These are phyloP conservation scores for Sporothrix pseudoabietina DNA, from an alignment of 2,329 filamentous ascomycete genomes.

Conservation along the genomic window DNA sequence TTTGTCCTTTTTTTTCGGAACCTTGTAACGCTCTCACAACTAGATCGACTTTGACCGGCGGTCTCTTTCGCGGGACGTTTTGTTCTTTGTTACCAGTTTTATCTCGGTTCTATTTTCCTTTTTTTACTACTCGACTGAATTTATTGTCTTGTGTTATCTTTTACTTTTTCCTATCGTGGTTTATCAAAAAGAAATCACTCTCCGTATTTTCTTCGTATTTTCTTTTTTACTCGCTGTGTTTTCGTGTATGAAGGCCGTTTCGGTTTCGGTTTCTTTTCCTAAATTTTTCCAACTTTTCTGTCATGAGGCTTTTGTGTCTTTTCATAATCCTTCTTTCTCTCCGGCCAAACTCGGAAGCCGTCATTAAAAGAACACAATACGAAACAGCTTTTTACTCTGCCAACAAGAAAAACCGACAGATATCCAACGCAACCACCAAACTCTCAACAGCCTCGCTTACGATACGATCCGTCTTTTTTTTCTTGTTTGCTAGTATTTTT, in stretches of 20 bases:
- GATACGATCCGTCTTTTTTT: neutral
- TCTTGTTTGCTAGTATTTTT: neutral
- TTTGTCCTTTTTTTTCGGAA: neutral
- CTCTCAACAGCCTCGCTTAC: neutral
- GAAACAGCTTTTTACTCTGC: neutral
- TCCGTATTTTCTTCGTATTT: neutral
- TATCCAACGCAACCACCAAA: neutral
- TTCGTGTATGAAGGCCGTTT: neutral
- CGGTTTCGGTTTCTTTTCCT: neutral
- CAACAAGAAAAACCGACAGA: neutral
- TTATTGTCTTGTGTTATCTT: neutral
- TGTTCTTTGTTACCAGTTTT: constrained; percentile 12
- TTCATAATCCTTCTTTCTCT: neutral
- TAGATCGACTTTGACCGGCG: constrained; percentile 5
- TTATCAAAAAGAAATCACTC: neutral
- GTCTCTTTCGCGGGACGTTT: constrained; percentile 16
- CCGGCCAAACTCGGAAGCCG: neutral
- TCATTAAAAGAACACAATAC: neutral
- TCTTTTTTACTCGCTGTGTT: neutral
- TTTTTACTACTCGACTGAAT: constrained; percentile 1
- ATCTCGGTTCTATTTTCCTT: neutral
- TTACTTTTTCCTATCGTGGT: constrained; percentile 4
- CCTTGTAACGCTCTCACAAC: neutral
- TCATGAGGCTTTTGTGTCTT: neutral
- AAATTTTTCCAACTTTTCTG: neutral